Conservation (phyloP, 495 filamentous ascomycete species). For the Aspergillus asperescens region DNA sequence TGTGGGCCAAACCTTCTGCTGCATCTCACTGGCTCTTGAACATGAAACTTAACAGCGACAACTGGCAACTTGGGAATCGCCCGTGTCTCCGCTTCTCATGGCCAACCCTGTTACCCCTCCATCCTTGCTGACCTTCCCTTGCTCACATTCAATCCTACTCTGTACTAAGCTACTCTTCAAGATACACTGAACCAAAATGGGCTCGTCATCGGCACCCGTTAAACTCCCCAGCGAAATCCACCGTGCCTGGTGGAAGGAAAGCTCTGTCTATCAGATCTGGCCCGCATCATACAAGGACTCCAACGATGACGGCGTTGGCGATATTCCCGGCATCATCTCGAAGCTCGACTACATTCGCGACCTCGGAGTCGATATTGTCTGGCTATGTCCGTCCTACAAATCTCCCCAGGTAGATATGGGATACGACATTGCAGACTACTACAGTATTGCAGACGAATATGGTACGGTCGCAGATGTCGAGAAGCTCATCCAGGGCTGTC, state of each 20-base stretch:
- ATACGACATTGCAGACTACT: slow-evolving; percentile 67
- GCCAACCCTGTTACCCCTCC: slow-evolving; percentile 5
- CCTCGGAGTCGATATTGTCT: slow-evolving; percentile 61
- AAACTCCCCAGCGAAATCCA: slow-evolving; percentile 31
- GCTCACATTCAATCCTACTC: not conserved
- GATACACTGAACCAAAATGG: not conserved
- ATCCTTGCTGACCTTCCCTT: not conserved
- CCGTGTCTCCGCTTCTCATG: not conserved
- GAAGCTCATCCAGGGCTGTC: slow-evolving; percentile 50
- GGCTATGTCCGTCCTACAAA: slow-evolving; percentile 64
- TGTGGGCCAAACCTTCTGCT: not conserved
- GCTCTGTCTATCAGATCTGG: slow-evolving; percentile 64
- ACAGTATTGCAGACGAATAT: slow-evolving; percentile 55
- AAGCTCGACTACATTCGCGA: slow-evolving; percentile 60
- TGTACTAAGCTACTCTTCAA: not conserved
- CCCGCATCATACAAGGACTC: slow-evolving; percentile 62
- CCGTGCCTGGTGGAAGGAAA: slow-evolving; percentile 53
- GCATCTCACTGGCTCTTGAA: not conserved
- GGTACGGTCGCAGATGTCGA: slow-evolving; percentile 62
- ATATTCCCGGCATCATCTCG: slow-evolving; percentile 61
- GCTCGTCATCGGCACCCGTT: slow-evolving; percentile 1
- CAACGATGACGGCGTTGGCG: slow-evolving; percentile 62
- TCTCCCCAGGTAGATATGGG: slow-evolving; percentile 59
- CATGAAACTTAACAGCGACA: not conserved
- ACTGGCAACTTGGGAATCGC: not conserved